Percentiles rank a stretch among this genome's conserved stretches.
Evolutionary conservation across 1,139 yeast species (phyloP).

Genomic region (Yamadazyma dendronema): DNA sequence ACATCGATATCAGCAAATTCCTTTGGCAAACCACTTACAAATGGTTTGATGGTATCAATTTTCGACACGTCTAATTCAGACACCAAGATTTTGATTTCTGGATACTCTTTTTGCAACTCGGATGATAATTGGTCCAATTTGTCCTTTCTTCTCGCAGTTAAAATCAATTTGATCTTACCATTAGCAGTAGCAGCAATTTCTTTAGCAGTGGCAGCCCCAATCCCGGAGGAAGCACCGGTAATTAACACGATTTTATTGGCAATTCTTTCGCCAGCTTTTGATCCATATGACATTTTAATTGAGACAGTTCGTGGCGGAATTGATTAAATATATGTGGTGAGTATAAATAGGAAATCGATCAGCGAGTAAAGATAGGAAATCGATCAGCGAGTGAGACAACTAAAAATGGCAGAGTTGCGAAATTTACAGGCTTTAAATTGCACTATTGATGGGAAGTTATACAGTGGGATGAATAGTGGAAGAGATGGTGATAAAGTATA

Average conservation of each 20-base stretch:
- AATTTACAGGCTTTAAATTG: too few relatives aligned
- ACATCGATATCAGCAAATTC: conserved; percentile 41
- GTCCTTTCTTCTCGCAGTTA: conserved; percentile 43
- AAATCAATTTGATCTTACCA: conserved; percentile 37
- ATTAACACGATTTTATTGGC: conserved; percentile 60
- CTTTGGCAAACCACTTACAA: conserved; percentile 28
- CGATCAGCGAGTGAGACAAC: too few relatives aligned
- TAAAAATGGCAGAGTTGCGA: too few relatives aligned
- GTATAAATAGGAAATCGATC: background rate
- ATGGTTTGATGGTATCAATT: conserved; percentile 33
- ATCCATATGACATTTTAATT: conserved; percentile 45
- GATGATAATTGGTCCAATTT: conserved; percentile 29
- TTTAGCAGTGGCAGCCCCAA: conserved; percentile 45
- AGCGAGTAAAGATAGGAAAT: background rate
- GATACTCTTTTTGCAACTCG: conserved; percentile 24
- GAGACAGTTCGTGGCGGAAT: background rate
- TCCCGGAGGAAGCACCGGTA: conserved; percentile 77
- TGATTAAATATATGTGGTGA: background rate
- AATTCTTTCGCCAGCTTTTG: conserved; percentile 56
- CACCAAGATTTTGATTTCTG: conserved; percentile 26
- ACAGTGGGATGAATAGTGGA: too few relatives aligned
- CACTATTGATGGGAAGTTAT: too few relatives aligned
- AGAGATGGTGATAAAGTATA: background rate
- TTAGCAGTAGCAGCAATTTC: conserved; percentile 40
- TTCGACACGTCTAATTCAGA: conserved; percentile 36